These are phyloP conservation scores for Russula compacta DNA, from an alignment of 768 basidiomycete species.

Conservation along the genomic window DNA sequence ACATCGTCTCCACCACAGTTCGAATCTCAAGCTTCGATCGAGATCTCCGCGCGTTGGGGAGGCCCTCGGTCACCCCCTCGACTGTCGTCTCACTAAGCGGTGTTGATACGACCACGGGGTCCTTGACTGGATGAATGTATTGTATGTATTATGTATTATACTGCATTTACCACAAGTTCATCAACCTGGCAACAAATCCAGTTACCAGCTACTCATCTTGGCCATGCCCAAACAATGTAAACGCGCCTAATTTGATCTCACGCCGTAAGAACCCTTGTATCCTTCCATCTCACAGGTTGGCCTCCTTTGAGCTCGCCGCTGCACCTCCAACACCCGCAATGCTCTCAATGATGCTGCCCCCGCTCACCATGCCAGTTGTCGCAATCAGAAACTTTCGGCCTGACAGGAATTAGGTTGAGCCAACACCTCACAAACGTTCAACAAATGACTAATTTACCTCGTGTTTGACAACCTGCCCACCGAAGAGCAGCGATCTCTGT, in stretches of 20 bases:
- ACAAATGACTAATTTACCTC: slow-evolving; percentile 40
- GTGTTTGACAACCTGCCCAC: slow-evolving; percentile 82
- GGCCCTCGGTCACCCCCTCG: slow-evolving; percentile 15
- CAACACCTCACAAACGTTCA: not conserved
- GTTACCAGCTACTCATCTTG: no score
- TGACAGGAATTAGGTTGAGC: slow-evolving; percentile 26
- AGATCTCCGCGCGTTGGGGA: slow-evolving; percentile 17
- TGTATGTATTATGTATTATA: not conserved
- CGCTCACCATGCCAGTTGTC: slow-evolving; percentile 86
- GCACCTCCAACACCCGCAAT: slow-evolving; percentile 41
- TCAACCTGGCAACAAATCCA: no score
- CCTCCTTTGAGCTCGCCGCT: slow-evolving; percentile 34
- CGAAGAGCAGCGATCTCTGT: slow-evolving; percentile 94
- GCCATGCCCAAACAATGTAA: no score
- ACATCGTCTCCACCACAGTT: slow-evolving; percentile 13
- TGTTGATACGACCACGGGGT: not conserved
- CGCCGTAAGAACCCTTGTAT: no score
- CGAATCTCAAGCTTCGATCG: slow-evolving; percentile 19
- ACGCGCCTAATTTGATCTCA: no score
- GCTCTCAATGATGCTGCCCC: slow-evolving; percentile 60
- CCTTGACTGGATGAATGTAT: not conserved
- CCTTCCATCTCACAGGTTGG: slow-evolving; percentile 30
- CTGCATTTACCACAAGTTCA: no score
- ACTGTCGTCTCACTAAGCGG: not conserved
- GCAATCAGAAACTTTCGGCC: slow-evolving; percentile 84